phyloP scores from a whole-genome alignment of 768 basidiomycete genomes.

The Boletus rex-veris region DNA sequence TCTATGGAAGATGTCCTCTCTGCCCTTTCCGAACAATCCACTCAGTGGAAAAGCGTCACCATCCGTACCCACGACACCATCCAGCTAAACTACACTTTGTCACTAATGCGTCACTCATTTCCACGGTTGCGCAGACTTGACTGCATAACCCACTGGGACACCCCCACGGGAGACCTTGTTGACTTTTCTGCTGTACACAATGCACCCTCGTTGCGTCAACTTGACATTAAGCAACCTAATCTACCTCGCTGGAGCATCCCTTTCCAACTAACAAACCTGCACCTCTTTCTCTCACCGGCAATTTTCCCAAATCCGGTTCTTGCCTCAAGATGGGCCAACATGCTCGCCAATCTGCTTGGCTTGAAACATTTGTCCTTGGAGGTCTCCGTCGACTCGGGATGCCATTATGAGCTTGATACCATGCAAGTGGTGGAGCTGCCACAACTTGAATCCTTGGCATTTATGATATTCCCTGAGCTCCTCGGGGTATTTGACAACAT shows the following conservation, averaged over 20 bases:
- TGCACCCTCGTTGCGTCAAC: slow-evolving; percentile 34
- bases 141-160: slow-evolving; percentile 31
- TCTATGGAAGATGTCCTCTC: slow-evolving; percentile 36
- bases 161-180: slow-evolving; percentile 16
- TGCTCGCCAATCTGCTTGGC: slow-evolving; percentile 39
- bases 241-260: slow-evolving; percentile 36
- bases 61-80: slow-evolving; percentile 38
- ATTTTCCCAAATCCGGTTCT: slow-evolving; percentile 16
- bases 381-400: slow-evolving; percentile 30
- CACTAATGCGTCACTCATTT: slow-evolving; percentile 33
- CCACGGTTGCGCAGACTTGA: slow-evolving; percentile 37
- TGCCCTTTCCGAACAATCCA: slow-evolving; percentile 36
- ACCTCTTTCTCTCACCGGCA: slow-evolving; percentile 30
- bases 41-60: slow-evolving; percentile 44
- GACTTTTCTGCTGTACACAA: slow-evolving; percentile 32
- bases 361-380: slow-evolving; percentile 42
- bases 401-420: slow-evolving; percentile 17
- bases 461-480: slow-evolving; percentile 32
- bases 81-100: slow-evolving; percentile 40
- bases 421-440: slow-evolving; percentile 17
- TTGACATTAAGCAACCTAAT: slow-evolving; percentile 35
- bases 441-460: slow-evolving; percentile 27
- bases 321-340: slow-evolving; percentile 24
- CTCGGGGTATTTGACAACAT: slow-evolving; percentile 28
- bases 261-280: slow-evolving; percentile 33